Percentiles rank a stretch among this genome's conserved stretches.
Conservation (phyloP, 2,329 filamentous ascomycete genomes). For the Colletotrichum scovillei region DNA sequence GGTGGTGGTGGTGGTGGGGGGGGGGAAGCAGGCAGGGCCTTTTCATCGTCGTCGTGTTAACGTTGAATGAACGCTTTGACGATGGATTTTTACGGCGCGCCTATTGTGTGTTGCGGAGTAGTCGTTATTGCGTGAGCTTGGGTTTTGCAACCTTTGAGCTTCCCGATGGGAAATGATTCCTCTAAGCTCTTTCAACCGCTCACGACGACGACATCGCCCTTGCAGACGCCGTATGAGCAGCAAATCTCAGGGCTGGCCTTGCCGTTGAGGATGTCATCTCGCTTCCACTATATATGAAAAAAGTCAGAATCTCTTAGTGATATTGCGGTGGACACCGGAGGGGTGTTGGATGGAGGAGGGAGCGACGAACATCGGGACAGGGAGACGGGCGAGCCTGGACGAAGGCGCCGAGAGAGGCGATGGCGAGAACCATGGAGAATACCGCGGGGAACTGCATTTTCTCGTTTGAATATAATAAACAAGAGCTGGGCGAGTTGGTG, state of each 20-base stretch:
- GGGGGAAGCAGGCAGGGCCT: background rate
- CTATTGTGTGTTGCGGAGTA: background rate
- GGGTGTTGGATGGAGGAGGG: background rate
- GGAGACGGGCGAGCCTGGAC: constrained; percentile 48
- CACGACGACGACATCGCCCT: constrained; percentile 60
- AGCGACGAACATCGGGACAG: constrained; percentile 50
- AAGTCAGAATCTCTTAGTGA: constrained; percentile 26
- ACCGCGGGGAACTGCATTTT: constrained; percentile 42
- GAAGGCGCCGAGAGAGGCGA: constrained; percentile 41
- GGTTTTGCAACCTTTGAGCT: background rate
- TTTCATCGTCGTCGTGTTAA: background rate
- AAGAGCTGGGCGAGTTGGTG: background rate
- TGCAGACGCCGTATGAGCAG: constrained; percentile 66
- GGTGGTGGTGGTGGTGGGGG: too few relatives aligned
- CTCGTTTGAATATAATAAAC: background rate
- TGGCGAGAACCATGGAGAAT: constrained; percentile 38
- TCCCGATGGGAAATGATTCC: background rate
- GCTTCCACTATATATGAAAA: constrained; percentile 42
- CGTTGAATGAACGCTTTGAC: background rate
- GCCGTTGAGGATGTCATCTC: constrained; percentile 60
- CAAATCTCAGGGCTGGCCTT: constrained; percentile 60
- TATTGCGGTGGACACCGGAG: background rate
- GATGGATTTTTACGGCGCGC: background rate
- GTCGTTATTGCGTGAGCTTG: background rate
- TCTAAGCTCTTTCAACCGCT: constrained; percentile 47